These are phyloP conservation scores for Colletotrichum sp. DNA, from an alignment of 2,329 filamentous ascomycete species.

Conservation along the genomic window DNA sequence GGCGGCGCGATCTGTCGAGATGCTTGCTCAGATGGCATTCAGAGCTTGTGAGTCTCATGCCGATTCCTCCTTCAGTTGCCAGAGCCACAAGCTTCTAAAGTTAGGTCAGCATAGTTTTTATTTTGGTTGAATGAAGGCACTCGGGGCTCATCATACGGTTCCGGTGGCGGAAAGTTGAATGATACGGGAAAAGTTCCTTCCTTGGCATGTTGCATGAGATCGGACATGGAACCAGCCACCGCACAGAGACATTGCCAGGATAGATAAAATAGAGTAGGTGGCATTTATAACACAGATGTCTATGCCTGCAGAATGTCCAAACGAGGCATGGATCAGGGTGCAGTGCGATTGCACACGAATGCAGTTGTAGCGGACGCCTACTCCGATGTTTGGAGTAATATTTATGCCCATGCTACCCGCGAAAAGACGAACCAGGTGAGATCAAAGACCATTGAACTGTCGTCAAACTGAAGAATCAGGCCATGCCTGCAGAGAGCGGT, in stretches of 20 bases:
- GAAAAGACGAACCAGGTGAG: background rate
- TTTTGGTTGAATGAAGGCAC: no score
- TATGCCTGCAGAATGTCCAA: background rate
- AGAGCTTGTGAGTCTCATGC: no score
- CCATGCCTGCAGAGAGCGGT: background rate
- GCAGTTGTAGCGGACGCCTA: background rate
- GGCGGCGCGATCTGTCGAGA: no score
- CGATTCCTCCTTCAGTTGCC: no score
- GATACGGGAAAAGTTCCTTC: no score
- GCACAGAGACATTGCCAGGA: background rate
- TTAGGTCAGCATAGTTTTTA: no score
- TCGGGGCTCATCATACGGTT: no score
- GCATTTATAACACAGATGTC: background rate
- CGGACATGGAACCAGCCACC: background rate
- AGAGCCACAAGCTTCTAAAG: no score
- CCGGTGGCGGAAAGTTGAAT: no score
- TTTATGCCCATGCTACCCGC: background rate
- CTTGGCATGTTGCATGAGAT: background rate
- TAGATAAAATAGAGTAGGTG: background rate
- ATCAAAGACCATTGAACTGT: background rate
- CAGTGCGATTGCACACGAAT: background rate
- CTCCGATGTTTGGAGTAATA: background rate
- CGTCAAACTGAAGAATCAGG: background rate
- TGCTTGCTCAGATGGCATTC: no score
- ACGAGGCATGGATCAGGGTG: background rate